phyloP scores from a whole-genome alignment of 495 filamentous ascomycete genomes.

The Podospora tetraspora region DNA sequence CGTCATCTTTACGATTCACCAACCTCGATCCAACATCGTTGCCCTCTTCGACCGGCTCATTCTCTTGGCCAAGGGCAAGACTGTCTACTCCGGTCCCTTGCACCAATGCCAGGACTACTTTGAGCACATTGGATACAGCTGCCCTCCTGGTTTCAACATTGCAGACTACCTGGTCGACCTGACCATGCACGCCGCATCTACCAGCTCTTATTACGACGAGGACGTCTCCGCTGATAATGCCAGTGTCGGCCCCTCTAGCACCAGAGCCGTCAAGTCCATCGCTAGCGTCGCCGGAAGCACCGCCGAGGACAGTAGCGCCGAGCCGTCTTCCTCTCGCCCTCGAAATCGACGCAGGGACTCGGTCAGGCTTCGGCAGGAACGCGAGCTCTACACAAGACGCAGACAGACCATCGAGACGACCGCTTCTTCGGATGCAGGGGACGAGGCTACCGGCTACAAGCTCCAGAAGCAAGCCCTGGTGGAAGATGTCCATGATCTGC shows the following conservation, averaged over 20 bases:
- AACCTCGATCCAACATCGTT: conserved; percentile 99
- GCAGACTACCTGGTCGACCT: conserved; percentile 96
- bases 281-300: conserved; percentile 68
- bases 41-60: conserved; percentile 94
- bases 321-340: conserved; percentile 50
- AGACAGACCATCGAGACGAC: conserved; percentile 61
- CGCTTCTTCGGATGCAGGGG: conserved; percentile 60
- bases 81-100: conserved; percentile 90
- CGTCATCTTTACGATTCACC: conserved; percentile 97
- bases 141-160: conserved; percentile 96
- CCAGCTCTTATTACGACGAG: conserved; percentile 44
- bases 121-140: conserved; percentile 80
- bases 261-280: conserved; percentile 85
- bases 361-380: conserved; percentile 75
- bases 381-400: conserved; percentile 83
- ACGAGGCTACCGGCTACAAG: conserved; percentile 53
- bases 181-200: conserved; percentile 78
- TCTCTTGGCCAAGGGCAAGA: conserved; percentile 80
- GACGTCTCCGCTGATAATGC: conserved; percentile 56
- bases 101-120: conserved; percentile 89
- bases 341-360: conserved; percentile 65
- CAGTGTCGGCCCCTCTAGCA: conserved; percentile 79
- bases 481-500: conserved; percentile 67
- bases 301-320: conserved; percentile 46
- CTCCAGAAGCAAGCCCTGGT: conserved; percentile 59